Percentiles rank a stretch among this genome's conserved stretches.
Evolutionary conservation across 306 rosid genomes (phyloP).

Genomic region (Dryas alaskensis): DNA sequence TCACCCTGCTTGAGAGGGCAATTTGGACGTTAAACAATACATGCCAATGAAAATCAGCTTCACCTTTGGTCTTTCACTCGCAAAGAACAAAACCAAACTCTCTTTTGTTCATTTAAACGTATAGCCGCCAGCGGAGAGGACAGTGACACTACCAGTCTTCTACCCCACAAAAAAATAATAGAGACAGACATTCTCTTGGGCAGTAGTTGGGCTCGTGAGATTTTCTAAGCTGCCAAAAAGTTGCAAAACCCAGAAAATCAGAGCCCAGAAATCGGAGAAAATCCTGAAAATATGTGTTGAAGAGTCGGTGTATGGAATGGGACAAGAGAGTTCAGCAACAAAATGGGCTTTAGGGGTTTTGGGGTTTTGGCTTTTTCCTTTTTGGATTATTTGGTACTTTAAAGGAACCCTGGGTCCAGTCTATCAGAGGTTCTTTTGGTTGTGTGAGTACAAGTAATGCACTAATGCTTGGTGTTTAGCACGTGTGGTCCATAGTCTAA

Average conservation of each 20-base stretch:
- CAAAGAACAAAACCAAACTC: constrained; percentile 12
- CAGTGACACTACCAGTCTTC: background rate
- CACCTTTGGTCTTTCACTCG: background rate
- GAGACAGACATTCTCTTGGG: constrained; percentile 15
- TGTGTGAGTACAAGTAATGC: background rate
- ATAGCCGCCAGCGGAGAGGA: constrained; percentile 28
- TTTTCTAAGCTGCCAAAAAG: background rate
- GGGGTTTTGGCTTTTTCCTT: background rate
- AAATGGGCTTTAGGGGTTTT: constrained; percentile 26
- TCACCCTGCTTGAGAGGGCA: constrained; percentile 15
- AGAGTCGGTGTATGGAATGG: constrained; percentile 17
- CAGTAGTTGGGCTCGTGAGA: background rate
- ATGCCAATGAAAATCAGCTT: constrained; percentile 10
- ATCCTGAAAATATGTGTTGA: background rate
- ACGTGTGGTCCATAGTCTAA: too few relatives aligned
- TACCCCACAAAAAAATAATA: background rate
- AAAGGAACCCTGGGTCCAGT: too few relatives aligned
- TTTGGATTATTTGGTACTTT: background rate
- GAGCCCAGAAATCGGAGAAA: constrained; percentile 1
- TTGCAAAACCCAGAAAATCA: constrained; percentile 6
- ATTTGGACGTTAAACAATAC: constrained; percentile 20
- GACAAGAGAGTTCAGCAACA: constrained; percentile 26
- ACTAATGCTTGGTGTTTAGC: too few relatives aligned
- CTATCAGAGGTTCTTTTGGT: constrained; percentile 9
- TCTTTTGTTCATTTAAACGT: background rate